Base-by-base conservation (phyloP, 257 asterid species). In the Lithospermum erythrorhizon region DNA sequence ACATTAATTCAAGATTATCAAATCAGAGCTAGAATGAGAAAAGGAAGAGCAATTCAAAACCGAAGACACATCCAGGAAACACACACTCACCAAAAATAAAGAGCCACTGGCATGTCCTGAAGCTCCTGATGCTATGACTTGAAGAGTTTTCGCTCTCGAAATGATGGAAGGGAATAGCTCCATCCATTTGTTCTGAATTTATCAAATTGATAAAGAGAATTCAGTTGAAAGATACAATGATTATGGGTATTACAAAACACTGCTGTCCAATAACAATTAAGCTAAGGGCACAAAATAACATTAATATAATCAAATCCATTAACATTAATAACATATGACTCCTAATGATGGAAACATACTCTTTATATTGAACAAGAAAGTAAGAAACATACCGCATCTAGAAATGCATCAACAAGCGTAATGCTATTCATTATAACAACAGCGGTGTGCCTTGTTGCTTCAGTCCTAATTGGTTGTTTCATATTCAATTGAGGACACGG, bases 361-460 rank as follows among this genome's bases (percentile, higher is more conserved):
- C 4, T 24, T 24, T 24, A 24, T 24, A 24, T 24, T 1, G 27
- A 24, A 24, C 27, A 24, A 24, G 27, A 24, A 24, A 24, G 27
- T 24, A 24, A 29, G 48, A 9, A 6, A 70, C 84, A 76, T 74
- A 91, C 98, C 4, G 98, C 90, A 73, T 91, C 94, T 35, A 88
- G 73, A 69, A 91, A 83, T 0, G 95, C 97, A 65, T 91, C 95
- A 52, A 91, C 97, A 2, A 91, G 83, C 20, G 95, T 91, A 30
- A 86, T 84, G 78, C 95, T 82, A 61, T 91, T 91, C 95, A 88
- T 91, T 9, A 91, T 91, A 8, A 91, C 94, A 7, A 91, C 94
- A 0, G 89, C 81, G 10, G 76, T 83, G 57, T 79, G 83, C 37
- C 94, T 81, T 0, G 86, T 81, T 0, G 95, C 97, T 69, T 91